These are phyloP conservation scores for Russula olivacea DNA, from an alignment of 768 basidiomycete genomes.

Conservation along the genomic window DNA sequence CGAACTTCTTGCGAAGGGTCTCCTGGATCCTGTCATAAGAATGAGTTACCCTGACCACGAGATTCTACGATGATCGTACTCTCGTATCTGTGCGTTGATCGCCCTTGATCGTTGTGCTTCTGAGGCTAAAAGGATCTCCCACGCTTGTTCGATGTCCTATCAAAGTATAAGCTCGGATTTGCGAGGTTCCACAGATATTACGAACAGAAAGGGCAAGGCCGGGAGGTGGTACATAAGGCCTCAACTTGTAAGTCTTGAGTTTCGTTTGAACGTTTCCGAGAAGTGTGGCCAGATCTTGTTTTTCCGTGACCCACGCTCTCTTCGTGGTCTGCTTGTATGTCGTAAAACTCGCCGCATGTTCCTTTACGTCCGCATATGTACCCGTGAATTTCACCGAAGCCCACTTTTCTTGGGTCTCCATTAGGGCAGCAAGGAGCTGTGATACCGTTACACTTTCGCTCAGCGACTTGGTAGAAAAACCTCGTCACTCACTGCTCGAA, in stretches of 20 bases:
- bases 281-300: slow-evolving; percentile 79
- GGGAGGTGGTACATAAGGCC: slow-evolving; percentile 72
- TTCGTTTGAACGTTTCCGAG: slow-evolving; percentile 95
- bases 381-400: slow-evolving; percentile 55
- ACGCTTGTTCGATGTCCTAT: slow-evolving; percentile 69
- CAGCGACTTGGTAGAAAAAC: not conserved
- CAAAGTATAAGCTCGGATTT: not conserved
- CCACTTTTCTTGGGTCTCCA: slow-evolving; percentile 68
- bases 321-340: slow-evolving; percentile 83
- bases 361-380: slow-evolving; percentile 77
- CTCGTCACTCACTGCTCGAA: slow-evolving; percentile 48
- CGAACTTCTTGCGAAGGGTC: slow-evolving; percentile 67
- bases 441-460: slow-evolving; percentile 1
- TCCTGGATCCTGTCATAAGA: slow-evolving; percentile 65
- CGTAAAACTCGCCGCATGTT: slow-evolving; percentile 63
- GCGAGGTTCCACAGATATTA: not conserved
- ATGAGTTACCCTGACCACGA: not conserved
- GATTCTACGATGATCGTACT: slow-evolving; percentile 45
- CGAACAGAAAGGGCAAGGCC: slow-evolving; percentile 59
- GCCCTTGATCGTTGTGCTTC: slow-evolving; percentile 73
- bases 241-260: slow-evolving; percentile 80
- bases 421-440: slow-evolving; percentile 62
- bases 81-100: slow-evolving; percentile 86
- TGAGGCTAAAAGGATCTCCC: slow-evolving; percentile 63
- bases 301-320: slow-evolving; percentile 82